Conservation (phyloP, 2,329 filamentous ascomycete species). For the Ophiostoma pallidulum region DNA sequence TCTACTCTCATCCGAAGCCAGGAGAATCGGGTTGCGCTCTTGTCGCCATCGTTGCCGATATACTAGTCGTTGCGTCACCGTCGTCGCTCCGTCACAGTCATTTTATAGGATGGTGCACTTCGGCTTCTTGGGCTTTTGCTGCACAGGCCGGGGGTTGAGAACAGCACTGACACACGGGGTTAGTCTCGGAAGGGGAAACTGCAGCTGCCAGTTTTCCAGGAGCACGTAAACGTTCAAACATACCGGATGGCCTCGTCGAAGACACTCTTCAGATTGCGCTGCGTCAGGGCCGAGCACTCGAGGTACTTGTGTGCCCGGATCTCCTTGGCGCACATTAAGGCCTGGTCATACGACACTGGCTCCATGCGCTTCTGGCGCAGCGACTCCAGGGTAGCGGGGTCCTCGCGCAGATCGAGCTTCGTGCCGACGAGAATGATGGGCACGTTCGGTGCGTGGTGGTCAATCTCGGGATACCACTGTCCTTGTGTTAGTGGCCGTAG, state of each 20-base stretch:
- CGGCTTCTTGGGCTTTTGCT: slow-evolving; percentile 50
- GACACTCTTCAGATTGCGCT: slow-evolving; percentile 94
- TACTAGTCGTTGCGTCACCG: not conserved
- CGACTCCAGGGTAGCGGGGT: slow-evolving; percentile 69
- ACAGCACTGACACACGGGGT: slow-evolving; percentile 41
- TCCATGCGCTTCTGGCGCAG: slow-evolving; percentile 91
- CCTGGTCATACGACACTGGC: slow-evolving; percentile 91
- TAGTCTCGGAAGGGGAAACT: no score
- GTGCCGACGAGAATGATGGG: slow-evolving; percentile 96
- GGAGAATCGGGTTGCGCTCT: not conserved
- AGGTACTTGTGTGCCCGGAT: slow-evolving; percentile 96
- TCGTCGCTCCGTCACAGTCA: slow-evolving; percentile 2
- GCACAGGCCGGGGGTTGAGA: slow-evolving; percentile 55
- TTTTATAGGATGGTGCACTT: slow-evolving; percentile 62
- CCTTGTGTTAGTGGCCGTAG: slow-evolving; percentile 12
- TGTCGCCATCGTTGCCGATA: slow-evolving; percentile 1
- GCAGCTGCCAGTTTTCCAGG: no score
- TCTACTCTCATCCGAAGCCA: slow-evolving; percentile 12
- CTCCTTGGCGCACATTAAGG: slow-evolving; percentile 78
- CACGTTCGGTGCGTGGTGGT: slow-evolving; percentile 89
- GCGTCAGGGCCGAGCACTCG: slow-evolving; percentile 93
- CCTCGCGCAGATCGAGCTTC: slow-evolving; percentile 91
- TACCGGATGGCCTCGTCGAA: slow-evolving; percentile 98
- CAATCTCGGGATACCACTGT: slow-evolving; percentile 95
- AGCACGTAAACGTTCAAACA: slow-evolving; percentile 26